Conservation (phyloP, 108 stramenopile species). For the Aureococcus anophagefferens region DNA sequence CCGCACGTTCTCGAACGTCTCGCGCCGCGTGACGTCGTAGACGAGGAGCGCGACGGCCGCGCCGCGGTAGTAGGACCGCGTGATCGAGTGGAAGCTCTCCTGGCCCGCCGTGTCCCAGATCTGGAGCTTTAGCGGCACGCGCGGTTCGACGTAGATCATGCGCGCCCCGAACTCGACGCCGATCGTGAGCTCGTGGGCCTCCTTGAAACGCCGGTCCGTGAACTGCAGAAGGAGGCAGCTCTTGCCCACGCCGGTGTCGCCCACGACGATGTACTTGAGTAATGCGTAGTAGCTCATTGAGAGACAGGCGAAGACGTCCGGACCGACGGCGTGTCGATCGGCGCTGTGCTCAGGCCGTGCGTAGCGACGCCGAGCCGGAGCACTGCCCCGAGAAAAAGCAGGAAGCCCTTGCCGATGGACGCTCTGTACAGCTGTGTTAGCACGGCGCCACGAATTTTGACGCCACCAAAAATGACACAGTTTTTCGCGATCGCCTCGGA, state of each 20-base stretch:
- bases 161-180: constrained; percentile 59
- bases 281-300: too few relatives aligned
- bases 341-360: too few relatives aligned
- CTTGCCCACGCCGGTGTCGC: constrained; percentile 58
- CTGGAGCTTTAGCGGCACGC: constrained; percentile 45
- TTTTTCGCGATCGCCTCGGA: too few relatives aligned
- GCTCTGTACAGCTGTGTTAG: too few relatives aligned
- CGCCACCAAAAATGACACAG: too few relatives aligned
- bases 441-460: too few relatives aligned
- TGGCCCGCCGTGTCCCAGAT: constrained; percentile 53
- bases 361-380: too few relatives aligned
- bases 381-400: too few relatives aligned
- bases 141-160: constrained; percentile 38
- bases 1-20: constrained; percentile 50
- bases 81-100: constrained; percentile 57
- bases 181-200: constrained; percentile 51
- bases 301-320: too few relatives aligned
- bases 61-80: constrained; percentile 55
- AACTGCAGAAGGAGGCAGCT: constrained; percentile 55
- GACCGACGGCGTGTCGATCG: too few relatives aligned
- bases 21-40: constrained; percentile 57
- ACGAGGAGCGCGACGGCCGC: constrained; percentile 54
- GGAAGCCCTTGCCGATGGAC: too few relatives aligned
- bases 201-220: constrained; percentile 54
- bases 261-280: constrained; percentile 56